Conservation (phyloP, 305 asterid genomes). For the Fraxinus greggii region DNA sequence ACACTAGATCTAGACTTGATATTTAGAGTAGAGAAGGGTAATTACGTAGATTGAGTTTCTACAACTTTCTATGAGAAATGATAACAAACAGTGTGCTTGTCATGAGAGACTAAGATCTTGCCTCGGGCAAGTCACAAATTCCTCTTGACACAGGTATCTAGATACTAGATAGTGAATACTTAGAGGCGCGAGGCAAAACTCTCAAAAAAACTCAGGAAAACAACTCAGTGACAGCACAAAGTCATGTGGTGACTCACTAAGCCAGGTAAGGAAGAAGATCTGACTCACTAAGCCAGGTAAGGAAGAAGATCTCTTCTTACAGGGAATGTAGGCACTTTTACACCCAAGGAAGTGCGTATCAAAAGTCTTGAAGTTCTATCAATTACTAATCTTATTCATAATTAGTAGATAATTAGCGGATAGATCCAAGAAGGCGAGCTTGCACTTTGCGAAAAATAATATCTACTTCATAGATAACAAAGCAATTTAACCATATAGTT, state of each 20-base stretch:
- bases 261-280: too few relatives aligned
- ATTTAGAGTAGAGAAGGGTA: not conserved
- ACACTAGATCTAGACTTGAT: not conserved
- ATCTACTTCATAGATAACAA: not conserved
- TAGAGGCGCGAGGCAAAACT: not conserved
- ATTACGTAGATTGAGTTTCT: not conserved
- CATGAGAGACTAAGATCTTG: not conserved
- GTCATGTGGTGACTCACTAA: not conserved
- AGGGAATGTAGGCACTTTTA: not conserved
- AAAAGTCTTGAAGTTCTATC: not conserved
- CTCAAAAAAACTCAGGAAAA: not conserved
- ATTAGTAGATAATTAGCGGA: not conserved
- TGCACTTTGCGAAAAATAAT: not conserved
- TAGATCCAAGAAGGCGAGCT: slow-evolving; percentile 11
- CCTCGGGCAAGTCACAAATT: not conserved
- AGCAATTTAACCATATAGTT: not conserved
- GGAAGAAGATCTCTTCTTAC: not conserved
- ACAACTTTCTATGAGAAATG: not conserved
- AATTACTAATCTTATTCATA: not conserved
- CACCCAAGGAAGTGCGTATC: not conserved
- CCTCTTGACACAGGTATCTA: not conserved
- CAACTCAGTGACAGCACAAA: not conserved
- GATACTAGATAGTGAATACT: not conserved
- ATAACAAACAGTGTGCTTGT: not conserved
- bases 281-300: not conserved